phyloP scores from a whole-genome alignment of 228 moss, liverwort and hornwort genomes.

The Sphagnum fallax region DNA sequence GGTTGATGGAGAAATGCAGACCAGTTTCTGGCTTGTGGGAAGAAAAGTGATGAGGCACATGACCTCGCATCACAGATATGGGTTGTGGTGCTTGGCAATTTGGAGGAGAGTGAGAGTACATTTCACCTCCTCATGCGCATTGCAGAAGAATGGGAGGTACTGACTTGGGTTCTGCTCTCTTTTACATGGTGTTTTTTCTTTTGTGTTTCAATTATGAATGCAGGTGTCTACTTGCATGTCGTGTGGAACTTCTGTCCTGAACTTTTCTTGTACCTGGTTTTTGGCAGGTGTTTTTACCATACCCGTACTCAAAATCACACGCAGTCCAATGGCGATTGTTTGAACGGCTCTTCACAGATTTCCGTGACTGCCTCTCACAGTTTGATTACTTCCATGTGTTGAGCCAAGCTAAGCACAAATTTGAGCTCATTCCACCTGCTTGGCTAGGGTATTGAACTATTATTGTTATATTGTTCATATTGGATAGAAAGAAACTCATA shows the following conservation, averaged over 20 bases:
- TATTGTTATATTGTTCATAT: not conserved
- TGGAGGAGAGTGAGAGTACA: conserved; percentile 88
- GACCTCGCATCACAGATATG: conserved; percentile 90
- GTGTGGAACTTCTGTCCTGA: not conserved
- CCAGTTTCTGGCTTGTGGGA: conserved; percentile 95
- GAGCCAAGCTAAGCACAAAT: conserved; percentile 79
- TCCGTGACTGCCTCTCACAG: conserved; percentile 87
- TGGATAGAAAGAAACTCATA: too few relatives aligned
- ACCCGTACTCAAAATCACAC: conserved; percentile 84
- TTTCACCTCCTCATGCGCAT: conserved; percentile 92
- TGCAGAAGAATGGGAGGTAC: conserved; percentile 98
- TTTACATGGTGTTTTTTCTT: not conserved
- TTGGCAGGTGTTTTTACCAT: conserved; percentile 87
- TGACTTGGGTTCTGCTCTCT: conserved; percentile 2
- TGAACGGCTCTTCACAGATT: conserved; percentile 97
- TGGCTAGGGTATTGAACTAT: conserved; percentile 72
- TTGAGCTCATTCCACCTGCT: conserved; percentile 79
- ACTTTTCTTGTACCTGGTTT: not conserved
- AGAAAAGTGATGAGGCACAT: conserved; percentile 90
- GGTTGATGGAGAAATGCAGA: conserved; percentile 28
- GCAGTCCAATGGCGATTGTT: conserved; percentile 93
- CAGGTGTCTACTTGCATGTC: not conserved
- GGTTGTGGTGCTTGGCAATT: conserved; percentile 89
- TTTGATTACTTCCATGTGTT: conserved; percentile 90
- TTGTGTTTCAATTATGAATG: not conserved